These are phyloP conservation scores for Nemania sp. DNA, from an alignment of 2,329 filamentous ascomycete species.

Conservation along the genomic window DNA sequence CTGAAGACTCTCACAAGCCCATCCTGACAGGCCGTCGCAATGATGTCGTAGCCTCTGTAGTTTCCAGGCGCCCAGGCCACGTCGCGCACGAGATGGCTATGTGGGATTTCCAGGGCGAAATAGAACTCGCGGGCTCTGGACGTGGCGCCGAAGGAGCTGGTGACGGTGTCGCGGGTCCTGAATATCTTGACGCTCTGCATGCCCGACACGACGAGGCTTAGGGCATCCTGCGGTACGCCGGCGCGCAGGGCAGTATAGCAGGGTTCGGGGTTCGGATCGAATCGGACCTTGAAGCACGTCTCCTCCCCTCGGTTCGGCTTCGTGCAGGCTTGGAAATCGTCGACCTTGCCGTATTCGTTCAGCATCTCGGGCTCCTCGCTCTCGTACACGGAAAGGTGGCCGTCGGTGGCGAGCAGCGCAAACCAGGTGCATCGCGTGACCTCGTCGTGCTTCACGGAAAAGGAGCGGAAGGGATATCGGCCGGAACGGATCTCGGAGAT, in stretches of 20 bases:
- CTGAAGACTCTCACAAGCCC: conserved; percentile 89
- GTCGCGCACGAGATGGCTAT: conserved; percentile 80
- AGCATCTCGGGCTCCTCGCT: conserved; percentile 84
- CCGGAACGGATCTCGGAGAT: conserved; percentile 62
- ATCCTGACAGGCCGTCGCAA: conserved; percentile 93
- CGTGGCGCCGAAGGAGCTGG: conserved; percentile 55
- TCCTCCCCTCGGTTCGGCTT: conserved; percentile 80
- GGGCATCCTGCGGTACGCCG: conserved; percentile 77
- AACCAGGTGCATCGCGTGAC: conserved; percentile 82
- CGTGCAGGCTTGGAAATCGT: conserved; percentile 74
- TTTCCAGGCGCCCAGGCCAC: conserved; percentile 92
- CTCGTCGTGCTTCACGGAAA: conserved; percentile 83
- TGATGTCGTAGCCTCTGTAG: conserved; percentile 84
- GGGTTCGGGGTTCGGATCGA: conserved; percentile 85
- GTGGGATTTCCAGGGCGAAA: conserved; percentile 75
- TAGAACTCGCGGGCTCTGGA: conserved; percentile 79
- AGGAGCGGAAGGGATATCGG: conserved; percentile 74
- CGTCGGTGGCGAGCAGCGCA: conserved; percentile 82
- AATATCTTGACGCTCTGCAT: conserved; percentile 85
- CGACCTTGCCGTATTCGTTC: conserved; percentile 73
- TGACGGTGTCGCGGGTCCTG: conserved; percentile 67
- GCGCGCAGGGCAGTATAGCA: conserved; percentile 78
- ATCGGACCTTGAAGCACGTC: conserved; percentile 81
- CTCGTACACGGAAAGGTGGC: conserved; percentile 78
- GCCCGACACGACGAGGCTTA: conserved; percentile 82